Percentiles rank a stretch among this genome's conserved stretches.
Conservation (phyloP, 2,329 filamentous ascomycete genomes). For the Conoideocrella luteorostrata region DNA sequence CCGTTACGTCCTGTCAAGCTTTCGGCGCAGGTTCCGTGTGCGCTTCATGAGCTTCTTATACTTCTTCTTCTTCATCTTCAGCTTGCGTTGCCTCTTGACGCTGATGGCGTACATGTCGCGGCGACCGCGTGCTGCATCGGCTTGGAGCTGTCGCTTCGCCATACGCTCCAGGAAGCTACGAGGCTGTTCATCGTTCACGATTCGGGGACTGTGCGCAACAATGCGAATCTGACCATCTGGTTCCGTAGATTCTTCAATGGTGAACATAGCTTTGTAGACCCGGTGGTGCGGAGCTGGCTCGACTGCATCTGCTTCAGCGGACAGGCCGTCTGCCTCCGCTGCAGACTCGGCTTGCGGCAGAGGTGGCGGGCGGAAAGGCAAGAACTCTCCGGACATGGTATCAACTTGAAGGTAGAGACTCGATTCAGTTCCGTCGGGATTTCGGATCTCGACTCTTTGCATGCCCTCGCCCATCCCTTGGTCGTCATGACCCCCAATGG, state of each 20-base stretch:
- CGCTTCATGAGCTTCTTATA: constrained; percentile 98
- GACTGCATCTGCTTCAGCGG: constrained; percentile 24
- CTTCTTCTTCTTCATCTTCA: constrained; percentile 99
- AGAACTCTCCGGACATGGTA: constrained; percentile 61
- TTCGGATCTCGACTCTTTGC: constrained; percentile 46
- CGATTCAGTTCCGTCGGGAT: constrained; percentile 49
- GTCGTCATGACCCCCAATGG: constrained; percentile 34
- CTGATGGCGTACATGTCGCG: constrained; percentile 73
- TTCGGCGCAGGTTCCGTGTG: constrained; percentile 81
- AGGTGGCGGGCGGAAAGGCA: constrained; percentile 82
- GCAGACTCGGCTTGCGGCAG: constrained; percentile 56
- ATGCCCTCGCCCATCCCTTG: constrained; percentile 39
- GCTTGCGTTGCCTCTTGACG: constrained; percentile 83
- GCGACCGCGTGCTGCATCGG: constrained; percentile 46
- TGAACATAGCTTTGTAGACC: constrained; percentile 58
- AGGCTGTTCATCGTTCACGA: constrained; percentile 43
- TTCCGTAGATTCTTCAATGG: constrained; percentile 60
- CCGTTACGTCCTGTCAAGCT: constrained; percentile 61
- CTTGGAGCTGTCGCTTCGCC: constrained; percentile 55
- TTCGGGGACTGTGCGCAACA: constrained; percentile 52
- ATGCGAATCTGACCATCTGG: constrained; percentile 54
- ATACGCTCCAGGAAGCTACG: constrained; percentile 65
- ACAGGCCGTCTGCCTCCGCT: constrained; percentile 29
- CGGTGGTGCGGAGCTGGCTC: constrained; percentile 41
- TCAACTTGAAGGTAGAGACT: constrained; percentile 62